Percentiles rank a stretch among this genome's conserved stretches.
Evolutionary conservation across 169 alveolate species (phyloP).

Genomic region (Plasmodium reichenowi): DNA sequence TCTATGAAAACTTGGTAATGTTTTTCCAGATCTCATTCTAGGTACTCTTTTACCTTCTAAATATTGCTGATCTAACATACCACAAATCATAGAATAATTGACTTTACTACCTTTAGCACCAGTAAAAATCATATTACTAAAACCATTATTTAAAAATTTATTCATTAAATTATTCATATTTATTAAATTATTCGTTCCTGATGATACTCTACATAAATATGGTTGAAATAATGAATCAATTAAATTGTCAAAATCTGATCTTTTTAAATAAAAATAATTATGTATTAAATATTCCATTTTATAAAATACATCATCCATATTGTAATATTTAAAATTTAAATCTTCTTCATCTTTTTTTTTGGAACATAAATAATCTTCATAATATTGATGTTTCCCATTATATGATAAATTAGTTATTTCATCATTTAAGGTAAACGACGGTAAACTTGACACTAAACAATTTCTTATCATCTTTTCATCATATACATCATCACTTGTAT

Average conservation of each 20-base stretch:
- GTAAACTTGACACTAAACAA: conserved; percentile 28
- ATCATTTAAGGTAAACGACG: conserved; percentile 40
- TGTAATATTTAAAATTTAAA: conserved; percentile 56
- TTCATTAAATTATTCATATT: conserved; percentile 77
- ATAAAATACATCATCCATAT: conserved; percentile 76
- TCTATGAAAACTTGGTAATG: conserved; percentile 95
- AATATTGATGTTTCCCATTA: conserved; percentile 17
- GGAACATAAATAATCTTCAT: conserved; percentile 12
- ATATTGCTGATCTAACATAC: conserved; percentile 96
- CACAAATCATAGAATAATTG: conserved; percentile 95
- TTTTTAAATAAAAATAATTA: conserved; percentile 76
- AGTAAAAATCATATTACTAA: conserved; percentile 97
- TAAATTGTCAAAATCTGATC: conserved; percentile 53
- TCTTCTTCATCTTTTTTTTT: conserved; percentile 56
- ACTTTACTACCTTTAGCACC: conserved; percentile 98
- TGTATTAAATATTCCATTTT: conserved; percentile 76
- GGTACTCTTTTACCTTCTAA: conserved; percentile 98
- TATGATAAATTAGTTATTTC: conserved; percentile 74
- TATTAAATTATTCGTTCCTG: conserved; percentile 73
- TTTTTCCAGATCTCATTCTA: conserved; percentile 94
- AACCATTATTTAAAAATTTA: conserved; percentile 96
- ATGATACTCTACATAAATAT: conserved; percentile 81
- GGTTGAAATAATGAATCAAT: conserved; percentile 82
- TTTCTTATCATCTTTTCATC: conserved; percentile 17
- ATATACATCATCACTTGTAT: not conserved